Evolutionary conservation across 148 eudicot species (phyloP).

Genomic region (Hydrangea macrophylla): DNA sequence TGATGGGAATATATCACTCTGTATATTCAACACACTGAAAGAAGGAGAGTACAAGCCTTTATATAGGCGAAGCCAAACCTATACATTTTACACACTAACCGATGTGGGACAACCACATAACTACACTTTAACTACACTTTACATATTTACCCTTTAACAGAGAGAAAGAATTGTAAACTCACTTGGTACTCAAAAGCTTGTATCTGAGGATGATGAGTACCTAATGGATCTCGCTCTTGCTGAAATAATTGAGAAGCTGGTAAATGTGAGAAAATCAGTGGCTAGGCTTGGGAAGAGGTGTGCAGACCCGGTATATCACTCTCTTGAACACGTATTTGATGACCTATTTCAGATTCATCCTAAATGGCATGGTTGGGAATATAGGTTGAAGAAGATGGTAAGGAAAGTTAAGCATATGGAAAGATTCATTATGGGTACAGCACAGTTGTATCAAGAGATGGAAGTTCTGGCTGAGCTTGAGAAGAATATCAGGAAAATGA

Average conservation of each 20-base stretch:
- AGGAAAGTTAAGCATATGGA: constrained; percentile 78
- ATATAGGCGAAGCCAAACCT: too few relatives aligned
- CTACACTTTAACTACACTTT: too few relatives aligned
- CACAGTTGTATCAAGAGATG: constrained; percentile 76
- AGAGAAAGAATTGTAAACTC: constrained; percentile 65
- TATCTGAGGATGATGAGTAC: constrained; percentile 72
- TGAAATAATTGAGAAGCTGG: constrained; percentile 64
- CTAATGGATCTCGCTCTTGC: constrained; percentile 77
- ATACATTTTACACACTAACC: too few relatives aligned
- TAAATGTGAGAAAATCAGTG: constrained; percentile 41
- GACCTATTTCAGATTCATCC: constrained; percentile 39
- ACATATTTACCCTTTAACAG: too few relatives aligned
- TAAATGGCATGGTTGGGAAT: constrained; percentile 71
- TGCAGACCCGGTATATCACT: constrained; percentile 57
- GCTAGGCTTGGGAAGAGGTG: constrained; percentile 70
- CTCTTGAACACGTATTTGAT: constrained; percentile 53
- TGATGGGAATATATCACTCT: too few relatives aligned
- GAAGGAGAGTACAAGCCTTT: too few relatives aligned
- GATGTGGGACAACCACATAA: too few relatives aligned
- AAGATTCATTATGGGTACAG: constrained; percentile 56
- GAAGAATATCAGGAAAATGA: constrained; percentile 72
- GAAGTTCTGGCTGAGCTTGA: constrained; percentile 86
- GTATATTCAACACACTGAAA: too few relatives aligned
- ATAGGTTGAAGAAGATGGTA: constrained; percentile 80
- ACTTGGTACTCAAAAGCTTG: constrained; percentile 62